Evolutionary conservation across 345 rosid genomes (phyloP).

Genomic region (Clausena lansium): DNA sequence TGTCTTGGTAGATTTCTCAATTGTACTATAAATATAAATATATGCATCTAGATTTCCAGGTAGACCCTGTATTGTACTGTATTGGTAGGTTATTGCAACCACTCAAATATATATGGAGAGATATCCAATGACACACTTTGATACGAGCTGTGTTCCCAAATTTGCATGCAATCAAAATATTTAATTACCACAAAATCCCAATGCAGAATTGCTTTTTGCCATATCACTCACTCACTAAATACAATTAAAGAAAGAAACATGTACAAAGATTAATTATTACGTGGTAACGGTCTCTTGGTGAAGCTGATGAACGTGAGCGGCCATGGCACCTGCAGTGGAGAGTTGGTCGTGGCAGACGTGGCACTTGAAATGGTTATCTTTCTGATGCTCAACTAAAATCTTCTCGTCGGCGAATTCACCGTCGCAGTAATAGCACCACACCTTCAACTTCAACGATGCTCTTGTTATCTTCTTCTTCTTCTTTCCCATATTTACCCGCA

Average conservation of each 20-base stretch:
- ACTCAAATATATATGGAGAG: too few relatives aligned
- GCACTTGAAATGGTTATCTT: slow-evolving; percentile 97
- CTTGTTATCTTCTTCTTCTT: slow-evolving; percentile 71
- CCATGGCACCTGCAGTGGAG: slow-evolving; percentile 95
- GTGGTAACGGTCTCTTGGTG: slow-evolving; percentile 89
- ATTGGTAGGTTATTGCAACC: too few relatives aligned
- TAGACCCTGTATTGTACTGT: too few relatives aligned
- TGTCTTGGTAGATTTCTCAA: too few relatives aligned
- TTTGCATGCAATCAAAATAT: neutral
- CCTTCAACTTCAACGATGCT: slow-evolving; percentile 80
- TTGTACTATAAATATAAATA: too few relatives aligned
- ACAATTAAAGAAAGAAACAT: neutral
- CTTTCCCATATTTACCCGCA: slow-evolving; percentile 64
- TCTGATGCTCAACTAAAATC: slow-evolving; percentile 96
- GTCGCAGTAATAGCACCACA: slow-evolving; percentile 98
- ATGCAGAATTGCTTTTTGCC: neutral
- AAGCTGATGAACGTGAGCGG: slow-evolving; percentile 97
- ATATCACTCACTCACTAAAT: neutral
- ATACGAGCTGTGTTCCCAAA: neutral
- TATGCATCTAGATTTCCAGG: too few relatives aligned
- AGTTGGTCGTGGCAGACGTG: slow-evolving; percentile 99
- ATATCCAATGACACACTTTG: neutral
- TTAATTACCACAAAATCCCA: neutral
- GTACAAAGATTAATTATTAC: slow-evolving; percentile 40
- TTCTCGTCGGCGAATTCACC: slow-evolving; percentile 99